These are phyloP conservation scores for Macroventuria anomochaeta DNA, from an alignment of 2,329 filamentous ascomycete species.

Conservation along the genomic window DNA sequence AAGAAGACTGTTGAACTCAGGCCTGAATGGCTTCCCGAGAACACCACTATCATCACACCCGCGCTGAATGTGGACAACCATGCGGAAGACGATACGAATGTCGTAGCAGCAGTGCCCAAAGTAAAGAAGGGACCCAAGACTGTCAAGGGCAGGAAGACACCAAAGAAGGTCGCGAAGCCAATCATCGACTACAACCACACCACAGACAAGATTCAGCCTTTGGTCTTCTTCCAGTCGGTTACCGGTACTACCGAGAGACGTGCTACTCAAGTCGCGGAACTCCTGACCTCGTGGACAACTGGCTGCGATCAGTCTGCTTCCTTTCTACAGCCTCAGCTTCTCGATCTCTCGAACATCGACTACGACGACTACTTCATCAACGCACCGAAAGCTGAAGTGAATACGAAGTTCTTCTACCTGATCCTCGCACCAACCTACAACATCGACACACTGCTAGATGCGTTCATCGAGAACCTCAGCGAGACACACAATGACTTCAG, in stretches of 20 bases:
- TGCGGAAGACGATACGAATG: slow-evolving; percentile 35
- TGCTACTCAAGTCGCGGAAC: slow-evolving; percentile 67
- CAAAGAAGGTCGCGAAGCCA: slow-evolving; percentile 28
- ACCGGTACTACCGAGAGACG: slow-evolving; percentile 82
- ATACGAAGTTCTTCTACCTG: slow-evolving; percentile 76
- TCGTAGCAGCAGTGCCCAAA: slow-evolving; percentile 29
- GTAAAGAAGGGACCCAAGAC: slow-evolving; percentile 46
- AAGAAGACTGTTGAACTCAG: slow-evolving; percentile 41
- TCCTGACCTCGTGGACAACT: slow-evolving; percentile 56
- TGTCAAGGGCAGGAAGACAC: slow-evolving; percentile 45
- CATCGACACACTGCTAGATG: slow-evolving; percentile 89
- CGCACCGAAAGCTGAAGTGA: slow-evolving; percentile 66
- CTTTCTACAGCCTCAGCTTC: slow-evolving; percentile 66
- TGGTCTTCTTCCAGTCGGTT: slow-evolving; percentile 90
- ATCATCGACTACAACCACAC: slow-evolving; percentile 34
- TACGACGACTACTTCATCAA: slow-evolving; percentile 91
- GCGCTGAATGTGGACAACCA: slow-evolving; percentile 38
- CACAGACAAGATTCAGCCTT: slow-evolving; percentile 66
- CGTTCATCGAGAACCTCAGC: slow-evolving; percentile 82
- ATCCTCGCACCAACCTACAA: slow-evolving; percentile 91
- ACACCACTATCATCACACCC: slow-evolving; percentile 33
- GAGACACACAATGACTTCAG: slow-evolving; percentile 97
- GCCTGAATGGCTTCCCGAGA: slow-evolving; percentile 46
- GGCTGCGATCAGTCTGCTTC: slow-evolving; percentile 44
- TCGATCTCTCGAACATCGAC: slow-evolving; percentile 85